These are phyloP conservation scores for Fusarium protoensiforme DNA, from an alignment of 2,329 filamentous ascomycete species.

Conservation along the genomic window DNA sequence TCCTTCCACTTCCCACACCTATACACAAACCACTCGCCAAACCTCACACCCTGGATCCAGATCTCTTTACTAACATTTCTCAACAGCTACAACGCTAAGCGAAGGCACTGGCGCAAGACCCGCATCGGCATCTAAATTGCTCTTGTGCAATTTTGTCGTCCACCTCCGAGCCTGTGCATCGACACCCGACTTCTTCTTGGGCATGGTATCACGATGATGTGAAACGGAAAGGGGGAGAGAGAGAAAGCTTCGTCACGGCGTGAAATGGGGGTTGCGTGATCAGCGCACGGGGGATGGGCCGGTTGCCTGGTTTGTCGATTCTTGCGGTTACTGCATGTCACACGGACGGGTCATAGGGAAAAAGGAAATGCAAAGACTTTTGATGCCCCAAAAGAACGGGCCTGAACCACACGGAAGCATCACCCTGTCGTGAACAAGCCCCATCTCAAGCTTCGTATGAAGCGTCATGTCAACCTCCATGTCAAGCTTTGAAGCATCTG, in stretches of 20 bases:
- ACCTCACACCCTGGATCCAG: neutral
- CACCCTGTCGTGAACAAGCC: slow-evolving; percentile 15
- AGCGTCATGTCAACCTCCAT: neutral
- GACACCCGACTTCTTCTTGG: slow-evolving; percentile 39
- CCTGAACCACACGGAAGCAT: slow-evolving; percentile 31
- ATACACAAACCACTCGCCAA: neutral
- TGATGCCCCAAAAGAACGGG: slow-evolving; percentile 46
- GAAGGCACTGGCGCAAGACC: slow-evolving; percentile 99
- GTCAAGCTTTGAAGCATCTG: neutral
- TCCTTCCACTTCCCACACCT: neutral
- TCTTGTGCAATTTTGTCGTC: slow-evolving; percentile 39
- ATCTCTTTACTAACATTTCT: slow-evolving; percentile 20
- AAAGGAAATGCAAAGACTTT: slow-evolving; percentile 54
- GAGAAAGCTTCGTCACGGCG: slow-evolving; percentile 35
- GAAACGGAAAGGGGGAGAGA: slow-evolving; percentile 34
- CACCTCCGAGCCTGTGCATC: slow-evolving; percentile 46
- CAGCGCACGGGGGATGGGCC: slow-evolving; percentile 45
- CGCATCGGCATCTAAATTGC: slow-evolving; percentile 92
- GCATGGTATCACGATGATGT: slow-evolving; percentile 45
- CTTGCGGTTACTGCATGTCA: slow-evolving; percentile 58
- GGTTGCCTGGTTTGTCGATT: slow-evolving; percentile 52
- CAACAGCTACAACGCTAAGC: slow-evolving; percentile 98
- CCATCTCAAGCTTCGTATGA: neutral
- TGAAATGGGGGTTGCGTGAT: slow-evolving; percentile 37
- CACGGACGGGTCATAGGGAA: slow-evolving; percentile 59